phyloP scores from a whole-genome alignment of 2,329 filamentous ascomycete genomes.

The Nectriaceae sp. region DNA sequence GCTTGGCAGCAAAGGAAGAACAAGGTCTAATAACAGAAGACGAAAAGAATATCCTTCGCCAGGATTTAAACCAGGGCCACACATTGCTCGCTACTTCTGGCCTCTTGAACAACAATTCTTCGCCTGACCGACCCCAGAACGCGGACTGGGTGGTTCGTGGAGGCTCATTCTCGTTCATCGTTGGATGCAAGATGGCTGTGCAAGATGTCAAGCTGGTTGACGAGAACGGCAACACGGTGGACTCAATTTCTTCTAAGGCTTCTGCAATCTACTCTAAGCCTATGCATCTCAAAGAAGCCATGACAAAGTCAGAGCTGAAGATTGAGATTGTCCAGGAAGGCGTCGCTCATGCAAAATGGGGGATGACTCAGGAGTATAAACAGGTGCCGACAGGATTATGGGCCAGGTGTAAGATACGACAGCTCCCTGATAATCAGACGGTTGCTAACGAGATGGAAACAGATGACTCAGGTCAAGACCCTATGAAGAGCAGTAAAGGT shows the following conservation, averaged over 20 bases:
- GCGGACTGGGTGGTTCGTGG: slow-evolving; percentile 3
- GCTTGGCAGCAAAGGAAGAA: neutral
- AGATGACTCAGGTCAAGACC: slow-evolving; percentile 4
- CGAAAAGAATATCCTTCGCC: neutral
- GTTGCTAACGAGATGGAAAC: neutral
- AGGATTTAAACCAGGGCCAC: neutral
- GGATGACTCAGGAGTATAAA: slow-evolving; percentile 4
- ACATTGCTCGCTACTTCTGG: neutral
- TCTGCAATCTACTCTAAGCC: neutral
- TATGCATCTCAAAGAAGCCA: neutral
- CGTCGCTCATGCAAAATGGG: neutral
- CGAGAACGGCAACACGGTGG: neutral
- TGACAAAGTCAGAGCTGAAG: neutral
- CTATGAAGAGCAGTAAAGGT: slow-evolving; percentile 1
- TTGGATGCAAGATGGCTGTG: slow-evolving; percentile 10
- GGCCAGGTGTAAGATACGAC: slow-evolving; percentile 7
- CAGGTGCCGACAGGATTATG: slow-evolving; percentile 4
- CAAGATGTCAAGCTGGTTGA: neutral
- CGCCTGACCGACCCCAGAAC: neutral
- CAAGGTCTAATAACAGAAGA: neutral
- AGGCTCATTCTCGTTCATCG: slow-evolving; percentile 4
- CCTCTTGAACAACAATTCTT: neutral
- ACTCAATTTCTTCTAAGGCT: neutral
- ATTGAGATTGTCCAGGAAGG: slow-evolving; percentile 3
- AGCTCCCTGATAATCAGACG: neutral